Base-by-base conservation (phyloP, 306 rosid genomes). In the Hippophae tibetana region DNA sequence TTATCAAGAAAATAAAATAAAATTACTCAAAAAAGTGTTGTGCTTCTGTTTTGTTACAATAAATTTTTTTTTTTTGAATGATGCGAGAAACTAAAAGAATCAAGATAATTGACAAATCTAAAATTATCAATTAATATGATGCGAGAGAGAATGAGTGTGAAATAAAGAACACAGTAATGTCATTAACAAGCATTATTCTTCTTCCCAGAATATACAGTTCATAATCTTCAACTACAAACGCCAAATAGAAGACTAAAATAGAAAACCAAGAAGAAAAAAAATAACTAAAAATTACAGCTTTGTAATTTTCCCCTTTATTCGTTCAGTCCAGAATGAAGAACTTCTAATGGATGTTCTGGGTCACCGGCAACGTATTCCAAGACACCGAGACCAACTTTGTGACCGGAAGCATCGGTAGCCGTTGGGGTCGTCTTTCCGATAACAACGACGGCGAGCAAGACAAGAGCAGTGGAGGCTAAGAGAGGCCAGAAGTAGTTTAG, bases 401-500 rank as follows among this genome's bases (percentile, higher is more conserved):
- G 72, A 13, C 63, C 60, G 52, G 62, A 69, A 40, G 76, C 31
- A 12, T 79, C 86, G 49, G 86, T 0, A 6, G 68, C 27, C 8
- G 79, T 71, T 0, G 66, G 51, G 27, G 84, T 70, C 56, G 86
- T 81, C 57, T 65, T 80, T 7, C 78, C 83, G 64, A 90, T 78
- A 64, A 83, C 46, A 43, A 83, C 63, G 60, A 90, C 89, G 44
- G 85, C 78, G 57, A 80, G 69, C 67, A 90, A 89, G 52, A 85
- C 83, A 63, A 87, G 75, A 1, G 95, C 84, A 1, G 98, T 87
- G 67, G 98, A 87, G 79, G 87, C 78, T 25, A 85, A 61, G 25
- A 90, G 98, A 3, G 98, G 98, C 93, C 98, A 90, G 68, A 90
- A 90, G 79, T 85, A 90, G 40, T 86, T 80, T 23, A 90, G n/a